phyloP scores from a whole-genome alignment of 225 moss, liverwort and hornwort species.

The Physcomitrium patens region DNA sequence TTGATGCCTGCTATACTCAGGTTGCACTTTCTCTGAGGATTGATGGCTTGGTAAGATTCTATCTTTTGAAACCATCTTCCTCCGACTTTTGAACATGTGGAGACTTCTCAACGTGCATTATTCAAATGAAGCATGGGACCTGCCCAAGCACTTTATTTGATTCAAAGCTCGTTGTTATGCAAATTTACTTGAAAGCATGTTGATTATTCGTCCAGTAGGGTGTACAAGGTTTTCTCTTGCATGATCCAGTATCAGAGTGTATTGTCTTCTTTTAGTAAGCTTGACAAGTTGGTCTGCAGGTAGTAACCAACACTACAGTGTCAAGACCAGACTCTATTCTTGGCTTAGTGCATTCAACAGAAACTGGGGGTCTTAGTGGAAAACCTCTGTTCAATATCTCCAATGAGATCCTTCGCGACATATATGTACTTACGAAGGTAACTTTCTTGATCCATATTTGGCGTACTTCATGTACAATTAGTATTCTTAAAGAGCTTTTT shows the following conservation, averaged over 20 bases:
- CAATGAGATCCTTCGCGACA: slow-evolving; percentile 86
- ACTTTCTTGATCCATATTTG: slow-evolving; percentile 11
- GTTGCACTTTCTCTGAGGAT: slow-evolving; percentile 76
- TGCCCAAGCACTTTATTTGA: neutral
- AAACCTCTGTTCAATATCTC: slow-evolving; percentile 79
- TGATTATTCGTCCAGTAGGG: neutral
- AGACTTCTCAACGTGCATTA: neutral
- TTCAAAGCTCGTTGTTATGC: neutral
- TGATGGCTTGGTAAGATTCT: slow-evolving; percentile 73
- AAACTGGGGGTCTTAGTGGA: slow-evolving; percentile 94
- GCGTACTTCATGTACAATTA: neutral
- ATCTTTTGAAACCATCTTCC: neutral
- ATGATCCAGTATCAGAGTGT: slow-evolving; percentile 8
- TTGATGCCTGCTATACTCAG: slow-evolving; percentile 34
- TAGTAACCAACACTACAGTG: slow-evolving; percentile 84
- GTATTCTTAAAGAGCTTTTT: neutral
- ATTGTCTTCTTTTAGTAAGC: slow-evolving; percentile 8
- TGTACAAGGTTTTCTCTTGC: neutral
- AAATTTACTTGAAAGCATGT: neutral
- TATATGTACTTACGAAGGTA: slow-evolving; percentile 91
- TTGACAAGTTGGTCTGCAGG: slow-evolving; percentile 41
- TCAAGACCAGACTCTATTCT: slow-evolving; percentile 80
- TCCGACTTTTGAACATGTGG: neutral
- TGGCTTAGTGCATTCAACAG: slow-evolving; percentile 72
- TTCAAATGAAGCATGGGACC: neutral